Evolutionary conservation across 192 early-diverging fungal species (phyloP), one percentile per base, ranked within the genome.

Genomic region (Dimargaris cristalligena): DNA sequence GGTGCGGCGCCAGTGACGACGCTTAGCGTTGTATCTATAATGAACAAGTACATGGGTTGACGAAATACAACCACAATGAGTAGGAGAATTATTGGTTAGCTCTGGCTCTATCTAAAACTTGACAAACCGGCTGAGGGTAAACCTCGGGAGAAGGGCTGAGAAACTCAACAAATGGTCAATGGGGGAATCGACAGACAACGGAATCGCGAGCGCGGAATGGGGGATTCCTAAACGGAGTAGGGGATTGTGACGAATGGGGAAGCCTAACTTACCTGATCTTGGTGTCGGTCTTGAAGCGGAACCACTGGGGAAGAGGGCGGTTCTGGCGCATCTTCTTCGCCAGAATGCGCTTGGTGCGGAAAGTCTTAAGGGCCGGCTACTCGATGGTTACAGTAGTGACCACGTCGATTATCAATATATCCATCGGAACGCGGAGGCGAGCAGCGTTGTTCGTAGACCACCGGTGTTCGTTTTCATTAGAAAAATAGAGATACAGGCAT

Each of bases 321-420:
- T 97, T 94, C 79, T 99, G 96, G 84, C 90, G 92, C 75, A 80
- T 71, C 82, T 91, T 92, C 90, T 97, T 99, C 74, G 91, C 96
- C 74, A 99, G 83, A 65, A 85, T 87, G 78, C 88, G 86, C 90
- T 99, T 99, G 82, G 85, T 80, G 65, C 78, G 78, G 87, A 92
- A 96, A 64, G 87, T 83, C 88, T 99, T 99, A 81, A 94, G 88
- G 70, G 92, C 89, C 73, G 96, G 92, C 96, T 57, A n/a, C 0
- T 25, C n/a, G n/a, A n/a, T n/a, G n/a, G n/a, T n/a, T n/a, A n/a
- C n/a, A n/a, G n/a, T n/a, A n/a, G n/a, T n/a, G n/a, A n/a, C n/a
- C n/a, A n/a, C n/a, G n/a, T n/a, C n/a, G n/a, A n/a, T n/a, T n/a
- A n/a, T n/a, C n/a, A n/a, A n/a, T n/a, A n/a, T n/a, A n/a, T n/a